Evolutionary conservation across 2,329 filamentous ascomycete genomes (phyloP).

Genomic region (Periconia sp.): DNA sequence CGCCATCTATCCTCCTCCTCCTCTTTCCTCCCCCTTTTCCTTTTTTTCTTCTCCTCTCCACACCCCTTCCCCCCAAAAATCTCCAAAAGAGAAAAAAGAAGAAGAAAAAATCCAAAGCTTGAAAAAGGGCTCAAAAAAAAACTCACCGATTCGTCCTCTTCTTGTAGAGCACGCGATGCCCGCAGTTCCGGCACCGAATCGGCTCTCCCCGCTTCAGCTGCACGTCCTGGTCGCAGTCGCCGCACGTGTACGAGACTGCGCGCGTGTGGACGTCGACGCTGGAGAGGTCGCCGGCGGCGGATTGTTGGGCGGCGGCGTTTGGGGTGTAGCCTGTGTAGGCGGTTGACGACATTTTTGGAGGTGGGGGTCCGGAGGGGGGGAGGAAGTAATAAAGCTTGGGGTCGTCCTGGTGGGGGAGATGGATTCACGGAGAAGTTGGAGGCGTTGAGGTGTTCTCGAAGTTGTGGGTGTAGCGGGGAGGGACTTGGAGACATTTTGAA

Average conservation of each 20-base stretch:
- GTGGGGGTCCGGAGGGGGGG: neutral
- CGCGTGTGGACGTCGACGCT: slow-evolving; percentile 49
- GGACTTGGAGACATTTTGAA: neutral
- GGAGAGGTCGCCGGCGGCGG: slow-evolving; percentile 64
- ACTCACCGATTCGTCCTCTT: slow-evolving; percentile 93
- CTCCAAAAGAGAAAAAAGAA: neutral
- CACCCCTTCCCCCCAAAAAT: neutral
- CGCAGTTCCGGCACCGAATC: slow-evolving; percentile 90
- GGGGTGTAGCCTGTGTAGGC: neutral
- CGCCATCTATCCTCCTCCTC: neutral
- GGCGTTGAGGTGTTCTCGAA: neutral
- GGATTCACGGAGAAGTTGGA: neutral
- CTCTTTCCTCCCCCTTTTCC: neutral
- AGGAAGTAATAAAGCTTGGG: neutral
- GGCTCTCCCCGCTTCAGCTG: slow-evolving; percentile 77
- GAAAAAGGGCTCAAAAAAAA: slow-evolving; percentile 1
- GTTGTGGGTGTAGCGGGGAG: neutral
- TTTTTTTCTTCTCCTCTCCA: slow-evolving; percentile 1
- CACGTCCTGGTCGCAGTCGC: slow-evolving; percentile 82
- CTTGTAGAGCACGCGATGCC: slow-evolving; percentile 95
- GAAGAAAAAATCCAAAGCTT: neutral
- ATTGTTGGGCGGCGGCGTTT: neutral
- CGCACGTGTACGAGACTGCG: slow-evolving; percentile 66
- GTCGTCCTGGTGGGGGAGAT: neutral
- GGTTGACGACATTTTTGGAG: neutral